These are phyloP conservation scores for Pichia eremophila DNA, from an alignment of 805 yeast genomes.

Conservation along the genomic window DNA sequence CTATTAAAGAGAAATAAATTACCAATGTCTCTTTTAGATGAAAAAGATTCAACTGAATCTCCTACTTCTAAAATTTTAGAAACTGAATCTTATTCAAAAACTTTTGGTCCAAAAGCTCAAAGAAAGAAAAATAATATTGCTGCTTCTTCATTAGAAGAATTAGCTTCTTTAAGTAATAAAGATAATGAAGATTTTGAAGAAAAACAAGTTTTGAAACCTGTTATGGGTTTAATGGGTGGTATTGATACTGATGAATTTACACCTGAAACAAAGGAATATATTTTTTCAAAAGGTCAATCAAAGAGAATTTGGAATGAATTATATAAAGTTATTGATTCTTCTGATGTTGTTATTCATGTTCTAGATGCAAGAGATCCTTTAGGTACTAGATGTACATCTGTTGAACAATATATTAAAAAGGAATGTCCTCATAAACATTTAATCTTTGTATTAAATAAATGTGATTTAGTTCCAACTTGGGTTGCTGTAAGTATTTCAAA, in stretches of 20 bases:
- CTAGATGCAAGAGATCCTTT: constrained; percentile 95
- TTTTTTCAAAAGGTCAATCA: constrained; percentile 94
- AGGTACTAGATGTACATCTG: constrained; percentile 90
- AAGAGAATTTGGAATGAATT: constrained; percentile 98
- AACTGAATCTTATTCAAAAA: constrained; percentile 69
- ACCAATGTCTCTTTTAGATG: constrained; percentile 92
- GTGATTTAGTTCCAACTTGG: constrained; percentile 98
- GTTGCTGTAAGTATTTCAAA: constrained; percentile 89
- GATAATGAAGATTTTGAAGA: constrained; percentile 60
- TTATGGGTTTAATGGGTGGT: constrained; percentile 75
- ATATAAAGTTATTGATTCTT: constrained; percentile 93
- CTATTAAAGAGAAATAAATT: constrained; percentile 79
- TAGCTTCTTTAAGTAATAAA: constrained; percentile 48
- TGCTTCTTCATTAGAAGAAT: constrained; percentile 73
- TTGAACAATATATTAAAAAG: constrained; percentile 83
- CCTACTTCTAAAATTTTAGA: constrained; percentile 78
- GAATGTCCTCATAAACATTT: constrained; percentile 96
- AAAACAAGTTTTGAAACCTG: constrained; percentile 63
- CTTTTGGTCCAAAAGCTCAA: constrained; percentile 94
- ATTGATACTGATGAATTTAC: constrained; percentile 71
- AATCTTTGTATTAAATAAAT: constrained; percentile 88
- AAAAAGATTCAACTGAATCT: constrained; percentile 64
- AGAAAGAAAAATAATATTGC: constrained; percentile 77
- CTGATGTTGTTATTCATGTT: constrained; percentile 94
- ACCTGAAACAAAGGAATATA: constrained; percentile 88